Evolutionary conservation across 2,329 filamentous ascomycete species (phyloP).

Genomic region (Penicillium capsulatum): DNA sequence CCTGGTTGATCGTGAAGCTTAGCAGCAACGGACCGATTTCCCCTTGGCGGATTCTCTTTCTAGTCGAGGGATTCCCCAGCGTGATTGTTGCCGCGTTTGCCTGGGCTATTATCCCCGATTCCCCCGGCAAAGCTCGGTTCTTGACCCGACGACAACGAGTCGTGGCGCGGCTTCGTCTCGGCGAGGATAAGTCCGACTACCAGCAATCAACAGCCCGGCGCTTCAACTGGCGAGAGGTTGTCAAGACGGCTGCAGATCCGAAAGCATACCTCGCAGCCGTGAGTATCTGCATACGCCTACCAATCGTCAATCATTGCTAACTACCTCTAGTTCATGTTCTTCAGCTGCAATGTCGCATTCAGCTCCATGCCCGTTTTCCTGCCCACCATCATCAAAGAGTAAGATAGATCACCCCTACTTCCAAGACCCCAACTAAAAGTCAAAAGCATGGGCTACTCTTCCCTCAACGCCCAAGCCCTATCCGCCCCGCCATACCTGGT

Average conservation of each 20-base stretch:
- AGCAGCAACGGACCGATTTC: slow-evolving; percentile 65
- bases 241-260: slow-evolving; percentile 60
- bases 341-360: slow-evolving; percentile 83
- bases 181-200: slow-evolving; percentile 44
- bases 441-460: slow-evolving; percentile 64
- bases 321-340: slow-evolving; percentile 63
- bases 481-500: slow-evolving; percentile 76
- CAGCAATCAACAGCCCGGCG: slow-evolving; percentile 32
- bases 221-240: slow-evolving; percentile 55
- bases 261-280: slow-evolving; percentile 69
- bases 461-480: slow-evolving; percentile 67
- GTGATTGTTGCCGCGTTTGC: slow-evolving; percentile 69
- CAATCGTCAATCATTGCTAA: neutral
- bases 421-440: neutral
- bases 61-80: slow-evolving; percentile 80
- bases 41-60: slow-evolving; percentile 79
- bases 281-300: slow-evolving; percentile 21
- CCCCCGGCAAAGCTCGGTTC: slow-evolving; percentile 62
- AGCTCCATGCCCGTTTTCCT: slow-evolving; percentile 83
- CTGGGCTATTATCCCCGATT: slow-evolving; percentile 72
- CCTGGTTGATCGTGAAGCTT: slow-evolving; percentile 68
- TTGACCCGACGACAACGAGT: slow-evolving; percentile 61
- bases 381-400: slow-evolving; percentile 69
- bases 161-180: slow-evolving; percentile 66
- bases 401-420: slow-evolving; percentile 7